Evolutionary conservation across 2,329 filamentous ascomycete species (phyloP), one percentile per base, ranked within the genome.

Genomic region (Colletotrichum chrysophilum): DNA sequence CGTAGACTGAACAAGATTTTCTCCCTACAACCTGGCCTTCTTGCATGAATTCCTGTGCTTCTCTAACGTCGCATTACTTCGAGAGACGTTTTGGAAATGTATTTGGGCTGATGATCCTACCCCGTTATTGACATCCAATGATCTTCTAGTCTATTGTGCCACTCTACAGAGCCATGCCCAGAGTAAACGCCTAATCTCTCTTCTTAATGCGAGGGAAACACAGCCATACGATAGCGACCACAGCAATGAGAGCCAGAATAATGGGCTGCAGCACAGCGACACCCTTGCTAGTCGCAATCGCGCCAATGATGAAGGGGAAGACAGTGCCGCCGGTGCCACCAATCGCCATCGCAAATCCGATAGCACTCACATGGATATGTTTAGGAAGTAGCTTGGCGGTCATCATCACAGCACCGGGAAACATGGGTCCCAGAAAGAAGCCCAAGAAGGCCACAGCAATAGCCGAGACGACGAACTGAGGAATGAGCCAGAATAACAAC

Each of bases 361-460:
- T 94, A 0, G 92, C 91, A 7, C 89, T 91, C 8, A 95, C 93
- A 78, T 96, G 94, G 5, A 95, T 86, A 73, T 93, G 89, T 60
- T 89, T 89, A 0, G 94, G 94, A 0, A 96, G 87, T 4, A 96
- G 85, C 78, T 94, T 95, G 0, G 93, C 93, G 6, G 92, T 91
- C 2, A 92, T 89, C n/a, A 94, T 92, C 10, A 96, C 88, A 0
- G 91, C 93, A 2, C 93, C 93, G 0, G 94, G 93, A 80, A 95
- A 95, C 75, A 95, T 83, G 0, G 94, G 94, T 0, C 94, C 94
- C 0, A 96, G 86, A 79, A 95, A 94, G 86, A 95, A 94, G 0
- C 94, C 94, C 32, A 95, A 88, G 0, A 95, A 84, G 0, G 92
- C 86, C 3, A 95, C 92, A 1, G 93, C 91, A 3, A 95, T 87